Evolutionary conservation across 2,329 filamentous ascomycete genomes (phyloP).

Genomic region (Aspergillus hiratsukae): DNA sequence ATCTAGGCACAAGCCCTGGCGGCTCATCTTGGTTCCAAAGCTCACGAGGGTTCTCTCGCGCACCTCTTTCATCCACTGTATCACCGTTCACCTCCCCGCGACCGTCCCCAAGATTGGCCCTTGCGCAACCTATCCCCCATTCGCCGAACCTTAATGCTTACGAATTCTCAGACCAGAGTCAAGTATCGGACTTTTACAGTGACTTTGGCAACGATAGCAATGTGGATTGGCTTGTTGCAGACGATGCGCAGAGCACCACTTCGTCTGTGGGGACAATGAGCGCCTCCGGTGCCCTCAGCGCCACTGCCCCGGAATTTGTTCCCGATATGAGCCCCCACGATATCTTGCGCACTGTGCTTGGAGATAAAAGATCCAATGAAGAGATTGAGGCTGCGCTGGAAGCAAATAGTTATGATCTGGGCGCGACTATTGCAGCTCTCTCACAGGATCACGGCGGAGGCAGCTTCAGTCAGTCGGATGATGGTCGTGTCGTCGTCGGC

Average conservation of each 20-base stretch:
- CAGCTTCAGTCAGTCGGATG: slow-evolving; percentile 51
- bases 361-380: slow-evolving; percentile 82
- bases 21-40: slow-evolving; percentile 72
- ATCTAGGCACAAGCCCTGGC: slow-evolving; percentile 71
- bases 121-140: slow-evolving; percentile 90
- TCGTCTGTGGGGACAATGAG: slow-evolving; percentile 74
- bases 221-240: slow-evolving; percentile 91
- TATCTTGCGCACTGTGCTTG: slow-evolving; percentile 91
- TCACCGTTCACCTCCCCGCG: slow-evolving; percentile 93
- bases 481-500: slow-evolving; percentile 69
- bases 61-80: slow-evolving; percentile 69
- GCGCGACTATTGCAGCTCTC: slow-evolving; percentile 81
- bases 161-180: slow-evolving; percentile 82
- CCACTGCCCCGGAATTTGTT: slow-evolving; percentile 75
- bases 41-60: slow-evolving; percentile 69
- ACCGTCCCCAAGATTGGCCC: slow-evolving; percentile 83
- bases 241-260: slow-evolving; percentile 76
- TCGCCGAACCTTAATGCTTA: slow-evolving; percentile 93
- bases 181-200: slow-evolving; percentile 79
- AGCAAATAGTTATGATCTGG: slow-evolving; percentile 85
- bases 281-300: slow-evolving; percentile 62
- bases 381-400: slow-evolving; percentile 92
- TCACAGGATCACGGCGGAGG: slow-evolving; percentile 67
- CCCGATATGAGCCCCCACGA: slow-evolving; percentile 97
- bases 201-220: slow-evolving; percentile 83